phyloP scores from a whole-genome alignment of 2,329 filamentous ascomycete genomes.

The Arthrocladium fulminans region DNA sequence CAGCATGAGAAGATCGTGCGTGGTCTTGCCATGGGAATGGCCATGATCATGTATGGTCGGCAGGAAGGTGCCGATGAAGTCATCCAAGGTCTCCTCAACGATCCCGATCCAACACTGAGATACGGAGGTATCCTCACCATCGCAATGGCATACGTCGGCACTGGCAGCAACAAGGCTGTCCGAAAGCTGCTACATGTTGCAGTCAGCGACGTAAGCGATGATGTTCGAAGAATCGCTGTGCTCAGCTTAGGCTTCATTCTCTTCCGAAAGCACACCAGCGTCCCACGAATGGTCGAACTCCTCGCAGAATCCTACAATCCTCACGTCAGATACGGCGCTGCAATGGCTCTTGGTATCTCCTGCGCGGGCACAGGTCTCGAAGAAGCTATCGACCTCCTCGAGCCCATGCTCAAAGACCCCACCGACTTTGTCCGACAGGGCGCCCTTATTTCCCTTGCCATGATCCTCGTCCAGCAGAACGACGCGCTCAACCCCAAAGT shows the following conservation, averaged over 20 bases:
- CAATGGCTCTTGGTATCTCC: slow-evolving; percentile 96
- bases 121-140: slow-evolving; percentile 99
- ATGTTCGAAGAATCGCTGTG: slow-evolving; percentile 89
- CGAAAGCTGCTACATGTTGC: slow-evolving; percentile 90
- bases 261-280: slow-evolving; percentile 93
- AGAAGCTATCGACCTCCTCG: slow-evolving; percentile 89
- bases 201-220: slow-evolving; percentile 95
- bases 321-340: slow-evolving; percentile 92
- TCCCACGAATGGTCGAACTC: slow-evolving; percentile 97
- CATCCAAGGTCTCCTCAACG: slow-evolving; percentile 84
- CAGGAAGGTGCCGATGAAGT: slow-evolving; percentile 92
- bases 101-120: slow-evolving; percentile 84
- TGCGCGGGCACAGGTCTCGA: slow-evolving; percentile 93
- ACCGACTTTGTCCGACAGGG: slow-evolving; percentile 97
- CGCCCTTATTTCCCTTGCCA: slow-evolving; percentile 83
- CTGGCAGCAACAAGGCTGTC: slow-evolving; percentile 96
- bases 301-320: slow-evolving; percentile 98
- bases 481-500: slow-evolving; percentile 98
- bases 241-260: slow-evolving; percentile 98
- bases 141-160: slow-evolving; percentile 92
- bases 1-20: slow-evolving; percentile 98
- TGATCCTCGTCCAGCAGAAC: slow-evolving; percentile 99
- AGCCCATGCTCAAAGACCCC: slow-evolving; percentile 99
- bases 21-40: slow-evolving; percentile 91
- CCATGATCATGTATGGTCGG: slow-evolving; percentile 93